Base-by-base conservation (phyloP, 257 asterid genomes). In the Fraxinus quadrangulata region DNA sequence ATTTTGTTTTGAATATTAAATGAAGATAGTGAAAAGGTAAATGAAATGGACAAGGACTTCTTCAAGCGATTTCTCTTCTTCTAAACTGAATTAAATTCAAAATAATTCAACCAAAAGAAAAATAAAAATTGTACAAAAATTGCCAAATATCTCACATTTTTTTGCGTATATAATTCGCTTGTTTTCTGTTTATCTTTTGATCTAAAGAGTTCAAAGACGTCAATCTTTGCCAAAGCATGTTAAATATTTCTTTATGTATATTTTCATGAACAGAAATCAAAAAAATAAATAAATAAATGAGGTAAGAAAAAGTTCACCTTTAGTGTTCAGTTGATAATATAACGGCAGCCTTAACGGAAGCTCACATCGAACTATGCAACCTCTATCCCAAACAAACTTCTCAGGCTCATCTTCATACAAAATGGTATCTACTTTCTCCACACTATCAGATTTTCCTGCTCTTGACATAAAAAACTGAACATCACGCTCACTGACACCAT, bases 281-380 rank as follows among this genome's bases (percentile, higher is more conserved):
- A 37, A 49, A 54, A 7, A 34, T 10, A 70, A 24, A 54, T 14
- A 40, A 40, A 23, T 12, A 11, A 33, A 37, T 6, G 30, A 14
- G 63, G 23, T 68, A 70, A 31, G 75, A 36, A 51, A 71, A 49
- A 68, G 71, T 77, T 84, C 78, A 94, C 99, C 98, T 84, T 81
- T 79, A 26, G 89, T 78, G 61, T 85, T 84, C 7, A 77, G 75
- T 12, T 90, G 81, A 85, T 84, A 95, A 82, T 89, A 95, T 37
- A 95, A 71, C 56, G 98, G 97, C 85, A 93, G 78, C 75, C 81
- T 95, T 61, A 95, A 77, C 3, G 92, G 85, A 81, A 95, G 89
- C 82, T 89, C 91, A 30, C 97, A 95, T 26, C 84, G 87, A 65
- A 89, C 84, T 76, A 95, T 37, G 79, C 96, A 90, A 47, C 94